Evolutionary conservation across 2,329 filamentous ascomycete species (phyloP).

Genomic region (Fusarium buxicola): DNA sequence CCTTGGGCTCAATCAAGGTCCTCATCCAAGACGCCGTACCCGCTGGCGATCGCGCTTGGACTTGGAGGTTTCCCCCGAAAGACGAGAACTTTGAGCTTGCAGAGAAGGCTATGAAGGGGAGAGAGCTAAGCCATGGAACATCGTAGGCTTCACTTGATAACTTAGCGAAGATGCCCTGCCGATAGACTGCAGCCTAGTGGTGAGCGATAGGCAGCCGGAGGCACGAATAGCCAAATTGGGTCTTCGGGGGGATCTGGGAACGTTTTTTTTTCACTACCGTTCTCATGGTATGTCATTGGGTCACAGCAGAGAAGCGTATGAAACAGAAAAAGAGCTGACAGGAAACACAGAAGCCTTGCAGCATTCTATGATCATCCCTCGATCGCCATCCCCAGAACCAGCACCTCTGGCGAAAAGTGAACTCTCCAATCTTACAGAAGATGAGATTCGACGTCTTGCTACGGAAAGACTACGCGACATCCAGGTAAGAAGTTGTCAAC

Average conservation of each 20-base stretch:
- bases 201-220: background rate
- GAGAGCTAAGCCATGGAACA: slow-evolving; percentile 40
- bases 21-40: rapidly evolving
- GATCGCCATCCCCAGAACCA: slow-evolving; percentile 7
- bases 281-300: slow-evolving; percentile 32
- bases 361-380: slow-evolving; percentile 40
- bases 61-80: background rate
- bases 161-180: background rate
- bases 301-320: no score
- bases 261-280: slow-evolving; percentile 37
- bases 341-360: slow-evolving; percentile 34
- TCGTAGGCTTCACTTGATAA: slow-evolving; percentile 11
- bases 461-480: slow-evolving; percentile 29
- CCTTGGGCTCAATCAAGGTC: slow-evolving; percentile 36
- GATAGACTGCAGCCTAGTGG: background rate
- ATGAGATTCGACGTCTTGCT: slow-evolving; percentile 37
- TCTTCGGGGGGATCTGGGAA: background rate
- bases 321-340: background rate
- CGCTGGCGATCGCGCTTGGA: no score
- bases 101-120: slow-evolving; percentile 47
- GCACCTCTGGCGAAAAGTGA: background rate
- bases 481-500: slow-evolving; percentile 15
- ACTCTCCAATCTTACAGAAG: slow-evolving; percentile 18
- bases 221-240: rapidly evolving
- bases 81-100: background rate